These are phyloP conservation scores for Epichloe uncinata DNA, from an alignment of 2,329 filamentous ascomycete genomes.

Conservation along the genomic window DNA sequence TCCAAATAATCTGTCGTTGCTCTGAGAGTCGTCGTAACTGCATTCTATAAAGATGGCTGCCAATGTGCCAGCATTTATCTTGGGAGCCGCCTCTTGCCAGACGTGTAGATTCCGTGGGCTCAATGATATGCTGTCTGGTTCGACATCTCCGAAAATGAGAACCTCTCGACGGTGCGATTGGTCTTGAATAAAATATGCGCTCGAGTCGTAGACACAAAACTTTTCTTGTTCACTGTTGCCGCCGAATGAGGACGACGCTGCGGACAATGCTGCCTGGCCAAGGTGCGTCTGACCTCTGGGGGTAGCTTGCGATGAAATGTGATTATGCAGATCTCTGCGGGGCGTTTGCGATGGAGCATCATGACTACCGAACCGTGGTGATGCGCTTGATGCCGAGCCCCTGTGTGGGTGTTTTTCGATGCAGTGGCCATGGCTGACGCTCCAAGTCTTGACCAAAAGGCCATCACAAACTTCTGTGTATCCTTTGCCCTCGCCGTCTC, in stretches of 20 bases:
- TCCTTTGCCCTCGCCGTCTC: conserved; percentile 64
- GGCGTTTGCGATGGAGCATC: conserved; percentile 26
- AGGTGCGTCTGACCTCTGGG: conserved; percentile 16
- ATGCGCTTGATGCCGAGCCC: conserved; percentile 38
- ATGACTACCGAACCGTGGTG: conserved; percentile 35
- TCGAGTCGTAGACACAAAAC: conserved; percentile 69
- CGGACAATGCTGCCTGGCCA: conserved; percentile 17
- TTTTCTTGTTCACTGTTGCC: conserved; percentile 28
- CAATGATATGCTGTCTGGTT: conserved; percentile 75
- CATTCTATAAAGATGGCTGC: conserved; percentile 89
- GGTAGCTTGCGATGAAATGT: conserved; percentile 4
- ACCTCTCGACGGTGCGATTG: conserved; percentile 58
- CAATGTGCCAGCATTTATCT: conserved; percentile 59
- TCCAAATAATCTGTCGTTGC: conserved; percentile 69
- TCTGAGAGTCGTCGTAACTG: conserved; percentile 73
- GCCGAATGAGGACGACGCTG: conserved; percentile 12
- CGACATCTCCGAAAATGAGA: conserved; percentile 89
- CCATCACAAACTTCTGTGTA: conserved; percentile 85
- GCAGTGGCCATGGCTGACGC: conserved; percentile 81
- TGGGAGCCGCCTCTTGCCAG: conserved; percentile 81
- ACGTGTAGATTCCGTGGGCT: conserved; percentile 69
- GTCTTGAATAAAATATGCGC: conserved; percentile 89
- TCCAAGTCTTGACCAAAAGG: conserved; percentile 75
- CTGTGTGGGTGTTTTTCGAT: conserved; percentile 60
- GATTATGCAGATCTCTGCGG: conserved; percentile 15